A percentile compares a stretch with the other conserved stretches of the same genome.
Evolutionary conservation across 495 filamentous ascomycete genomes (phyloP).

Genomic region (Barbatosphaeria neglecta): DNA sequence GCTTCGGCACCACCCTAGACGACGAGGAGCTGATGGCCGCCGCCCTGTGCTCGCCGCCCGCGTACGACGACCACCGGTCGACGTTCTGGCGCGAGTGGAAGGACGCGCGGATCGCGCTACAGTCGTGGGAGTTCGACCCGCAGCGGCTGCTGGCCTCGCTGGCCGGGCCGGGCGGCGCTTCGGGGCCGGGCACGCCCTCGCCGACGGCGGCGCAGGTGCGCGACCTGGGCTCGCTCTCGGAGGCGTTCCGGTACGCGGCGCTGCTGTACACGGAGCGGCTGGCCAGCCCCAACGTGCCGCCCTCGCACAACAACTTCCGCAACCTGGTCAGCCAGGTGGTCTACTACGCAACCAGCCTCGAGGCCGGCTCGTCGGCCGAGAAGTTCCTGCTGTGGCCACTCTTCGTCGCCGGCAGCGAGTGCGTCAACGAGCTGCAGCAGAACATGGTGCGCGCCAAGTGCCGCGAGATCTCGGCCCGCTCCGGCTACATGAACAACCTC

Average conservation of each 20-base stretch:
- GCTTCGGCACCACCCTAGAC: constrained; percentile 41
- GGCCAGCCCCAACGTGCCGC: constrained; percentile 63
- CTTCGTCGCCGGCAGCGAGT: constrained; percentile 84
- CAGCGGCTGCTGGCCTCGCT: constrained; percentile 30
- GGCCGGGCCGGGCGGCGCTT: too few relatives aligned
- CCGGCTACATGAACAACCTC: constrained; percentile 86
- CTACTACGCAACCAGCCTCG: constrained; percentile 67
- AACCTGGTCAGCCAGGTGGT: constrained; percentile 69
- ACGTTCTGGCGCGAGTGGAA: constrained; percentile 82
- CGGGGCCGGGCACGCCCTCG: too few relatives aligned
- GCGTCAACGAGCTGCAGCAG: constrained; percentile 71
- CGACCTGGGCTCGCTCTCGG: constrained; percentile 54
- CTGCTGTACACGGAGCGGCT: constrained; percentile 87
- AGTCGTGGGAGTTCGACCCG: constrained; percentile 66
- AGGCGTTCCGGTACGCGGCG: constrained; percentile 81
- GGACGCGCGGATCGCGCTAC: constrained; percentile 61
- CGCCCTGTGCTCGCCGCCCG: constrained; percentile 18
- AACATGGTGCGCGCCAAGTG: constrained; percentile 67
- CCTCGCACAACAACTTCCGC: constrained; percentile 68
- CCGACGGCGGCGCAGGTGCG: constrained; percentile 36
- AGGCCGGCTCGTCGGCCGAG: constrained; percentile 51
- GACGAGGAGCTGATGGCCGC: constrained; percentile 27
- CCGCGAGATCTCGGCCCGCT: constrained; percentile 73
- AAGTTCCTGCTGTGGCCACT: constrained; percentile 93
- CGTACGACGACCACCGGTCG: constrained; percentile 42